A percentile compares a stretch with the other conserved stretches of the same genome.
Conservation (phyloP, 2,329 filamentous ascomycete genomes). For the Ophiocordyceps robertsii region DNA sequence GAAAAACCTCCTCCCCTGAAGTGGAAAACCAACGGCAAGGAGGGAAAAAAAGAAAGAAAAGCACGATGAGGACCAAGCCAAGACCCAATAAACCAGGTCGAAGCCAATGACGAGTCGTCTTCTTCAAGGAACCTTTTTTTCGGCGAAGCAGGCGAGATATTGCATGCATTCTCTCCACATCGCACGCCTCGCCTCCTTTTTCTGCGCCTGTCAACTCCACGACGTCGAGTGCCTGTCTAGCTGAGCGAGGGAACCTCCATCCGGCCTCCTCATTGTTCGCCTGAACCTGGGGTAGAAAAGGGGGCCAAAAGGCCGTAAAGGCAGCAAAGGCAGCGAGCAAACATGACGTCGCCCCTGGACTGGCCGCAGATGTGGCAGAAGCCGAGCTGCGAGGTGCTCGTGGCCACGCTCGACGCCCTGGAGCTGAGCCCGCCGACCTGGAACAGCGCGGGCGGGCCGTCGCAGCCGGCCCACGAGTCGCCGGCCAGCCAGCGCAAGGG, state of each 20-base stretch:
- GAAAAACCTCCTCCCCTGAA: too few species aligned
- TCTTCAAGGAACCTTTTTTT: too few species aligned
- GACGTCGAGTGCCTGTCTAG: too few species aligned
- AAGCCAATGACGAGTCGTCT: too few species aligned
- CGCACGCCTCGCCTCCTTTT: too few species aligned
- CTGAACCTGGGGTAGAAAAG: neutral
- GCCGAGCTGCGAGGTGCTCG: constrained; percentile 51
- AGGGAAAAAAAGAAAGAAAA: neutral
- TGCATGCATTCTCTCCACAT: too few species aligned
- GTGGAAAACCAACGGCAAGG: neutral
- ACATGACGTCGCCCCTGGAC: constrained; percentile 31
- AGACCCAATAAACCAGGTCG: too few species aligned
- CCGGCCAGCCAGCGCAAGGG: constrained; percentile 26
- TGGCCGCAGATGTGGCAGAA: constrained; percentile 74
- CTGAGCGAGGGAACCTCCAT: too few species aligned
- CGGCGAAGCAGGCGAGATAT: too few species aligned
- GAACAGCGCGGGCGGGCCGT: constrained; percentile 33
- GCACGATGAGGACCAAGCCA: too few species aligned
- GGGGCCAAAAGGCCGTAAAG: neutral
- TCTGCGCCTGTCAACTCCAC: too few species aligned
- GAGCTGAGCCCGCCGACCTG: constrained; percentile 55
- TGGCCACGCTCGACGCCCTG: constrained; percentile 53
- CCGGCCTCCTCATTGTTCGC: too few species aligned
- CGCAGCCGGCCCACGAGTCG: constrained; percentile 29
- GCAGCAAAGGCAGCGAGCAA: neutral